Evolutionary conservation across 148 eudicot genomes (phyloP), one percentile per base, ranked within the genome.

Genomic region (Rhododendron griersonianum): DNA sequence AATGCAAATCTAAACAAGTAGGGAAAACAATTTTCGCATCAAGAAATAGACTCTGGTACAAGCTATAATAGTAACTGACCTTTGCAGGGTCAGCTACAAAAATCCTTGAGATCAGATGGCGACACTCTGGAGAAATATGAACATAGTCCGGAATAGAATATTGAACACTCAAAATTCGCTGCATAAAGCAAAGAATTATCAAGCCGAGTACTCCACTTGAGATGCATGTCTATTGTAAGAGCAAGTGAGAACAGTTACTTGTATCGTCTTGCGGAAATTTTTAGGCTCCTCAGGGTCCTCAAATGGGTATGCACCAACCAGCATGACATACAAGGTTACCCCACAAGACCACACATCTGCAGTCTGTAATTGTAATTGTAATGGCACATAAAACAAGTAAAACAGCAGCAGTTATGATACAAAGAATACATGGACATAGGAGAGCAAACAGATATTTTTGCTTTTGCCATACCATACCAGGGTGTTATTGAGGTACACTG

Each of bases 291-390:
- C 90, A 63, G 99, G 98, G 86, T 97, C 98, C 89, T 97, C 98
- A 87, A 97, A 97, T 5, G 99, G 99, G 90, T 95, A 97, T 45
- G 89, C 89, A 61, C 99, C 98, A 85, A 94, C 88, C 90, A 97
- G 92, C 99, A 97, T 97, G 47, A 97, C 99, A 86, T 94, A 97
- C 84, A 97, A 89, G 41, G 98, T 97, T 81, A 97, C 99, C 8
- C 99, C 98, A 83, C 99, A 97, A 0, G 99, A 97, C 99, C 99
- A 97, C 81, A 97, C 99, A 92, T 97, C 99, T 81, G 99, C 99
- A 78, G 93, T 95, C 99, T 97, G 92, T 84, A 91, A 80, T 41
- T 97, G 92, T 84, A 91, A 80, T 41, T 50, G 37, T 82, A 84
- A 51, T 28, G 23, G 30, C 67, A 84, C 23, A 19, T 61, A 4